Percentiles rank a stretch among this genome's conserved stretches.
These are phyloP conservation scores for Plasmopara halstedii DNA, from an alignment of 352 stramenopile genomes.

Conservation along the genomic window DNA sequence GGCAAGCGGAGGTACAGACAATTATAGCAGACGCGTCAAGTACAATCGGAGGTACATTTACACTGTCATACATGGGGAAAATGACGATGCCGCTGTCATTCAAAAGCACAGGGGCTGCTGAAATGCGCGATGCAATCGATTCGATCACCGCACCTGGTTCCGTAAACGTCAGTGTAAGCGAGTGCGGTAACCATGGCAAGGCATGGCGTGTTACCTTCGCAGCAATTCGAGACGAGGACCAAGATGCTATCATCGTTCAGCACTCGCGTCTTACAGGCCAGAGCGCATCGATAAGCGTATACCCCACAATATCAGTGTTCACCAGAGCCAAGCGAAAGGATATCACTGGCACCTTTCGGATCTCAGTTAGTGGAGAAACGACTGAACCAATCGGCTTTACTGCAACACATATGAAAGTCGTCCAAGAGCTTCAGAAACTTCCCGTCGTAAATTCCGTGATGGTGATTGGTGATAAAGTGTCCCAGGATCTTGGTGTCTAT, in stretches of 20 bases:
- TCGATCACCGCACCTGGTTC: slow-evolving; percentile 69
- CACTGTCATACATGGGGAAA: slow-evolving; percentile 80
- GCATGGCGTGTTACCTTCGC: slow-evolving; percentile 91
- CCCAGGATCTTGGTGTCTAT: slow-evolving; percentile 52
- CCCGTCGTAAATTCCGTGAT: slow-evolving; percentile 49
- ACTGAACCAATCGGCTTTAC: slow-evolving; percentile 50
- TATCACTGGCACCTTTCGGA: slow-evolving; percentile 50
- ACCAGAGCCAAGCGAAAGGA: slow-evolving; percentile 50
- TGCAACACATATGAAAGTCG: slow-evolving; percentile 65
- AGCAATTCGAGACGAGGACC: slow-evolving; percentile 36
- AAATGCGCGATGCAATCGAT: slow-evolving; percentile 85
- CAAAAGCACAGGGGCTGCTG: slow-evolving; percentile 66
- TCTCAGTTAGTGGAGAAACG: slow-evolving; percentile 41
- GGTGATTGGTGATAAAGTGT: slow-evolving; percentile 30
- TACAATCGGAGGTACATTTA: slow-evolving; percentile 86
- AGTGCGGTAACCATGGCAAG: slow-evolving; percentile 59
- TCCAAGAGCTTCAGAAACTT: slow-evolving; percentile 64
- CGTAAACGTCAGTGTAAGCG: slow-evolving; percentile 77
- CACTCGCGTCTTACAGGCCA: slow-evolving; percentile 66
- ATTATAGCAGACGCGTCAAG: slow-evolving; percentile 69
- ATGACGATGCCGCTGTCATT: slow-evolving; percentile 61
- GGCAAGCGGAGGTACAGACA: slow-evolving; percentile 47
- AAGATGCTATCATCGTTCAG: slow-evolving; percentile 71
- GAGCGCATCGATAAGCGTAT: slow-evolving; percentile 59
- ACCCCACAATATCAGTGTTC: slow-evolving; percentile 55